Percentiles rank a stretch among this genome's conserved stretches.
Conservation (phyloP, 768 basidiomycete species). For the Amylocystis lapponica region DNA sequence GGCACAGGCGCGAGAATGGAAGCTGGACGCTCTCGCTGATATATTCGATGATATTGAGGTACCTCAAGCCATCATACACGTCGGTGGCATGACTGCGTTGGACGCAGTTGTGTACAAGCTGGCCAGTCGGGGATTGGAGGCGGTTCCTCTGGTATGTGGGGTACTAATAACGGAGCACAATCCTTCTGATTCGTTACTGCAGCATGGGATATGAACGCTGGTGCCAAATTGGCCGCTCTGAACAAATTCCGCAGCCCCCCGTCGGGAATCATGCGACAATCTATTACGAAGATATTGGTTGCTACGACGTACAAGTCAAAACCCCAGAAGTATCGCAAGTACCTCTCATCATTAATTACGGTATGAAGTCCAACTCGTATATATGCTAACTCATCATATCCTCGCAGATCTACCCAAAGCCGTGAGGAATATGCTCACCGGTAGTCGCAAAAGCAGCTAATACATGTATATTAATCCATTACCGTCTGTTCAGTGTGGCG, state of each 20-base stretch:
- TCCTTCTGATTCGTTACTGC: too few species aligned
- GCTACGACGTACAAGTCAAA: constrained; percentile 95
- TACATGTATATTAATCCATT: too few species aligned
- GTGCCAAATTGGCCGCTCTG: constrained; percentile 73
- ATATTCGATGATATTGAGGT: constrained; percentile 85
- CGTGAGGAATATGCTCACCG: constrained; percentile 98
- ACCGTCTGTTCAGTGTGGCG: constrained; percentile 52
- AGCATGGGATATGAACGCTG: constrained; percentile 93
- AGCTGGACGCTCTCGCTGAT: constrained; percentile 86
- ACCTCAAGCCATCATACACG: constrained; percentile 77
- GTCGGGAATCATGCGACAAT: constrained; percentile 57
- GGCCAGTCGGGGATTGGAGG: constrained; percentile 78
- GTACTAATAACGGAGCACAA: neutral
- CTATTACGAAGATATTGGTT: constrained; percentile 72
- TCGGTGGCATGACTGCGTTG: constrained; percentile 80
- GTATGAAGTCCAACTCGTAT: constrained; percentile 31
- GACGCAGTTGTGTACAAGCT: constrained; percentile 91
- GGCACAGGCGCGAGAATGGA: constrained; percentile 88
- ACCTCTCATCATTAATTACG: constrained; percentile 94
- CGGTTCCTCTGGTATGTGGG: constrained; percentile 65
- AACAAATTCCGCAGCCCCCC: constrained; percentile 72
- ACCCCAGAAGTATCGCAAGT: constrained; percentile 84
- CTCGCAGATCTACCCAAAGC: constrained; percentile 79
- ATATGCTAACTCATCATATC: constrained; percentile 9
- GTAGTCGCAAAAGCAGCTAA: constrained; percentile 46